phyloP scores from a whole-genome alignment of 495 filamentous ascomycete genomes.

The Tuber calosporum region DNA sequence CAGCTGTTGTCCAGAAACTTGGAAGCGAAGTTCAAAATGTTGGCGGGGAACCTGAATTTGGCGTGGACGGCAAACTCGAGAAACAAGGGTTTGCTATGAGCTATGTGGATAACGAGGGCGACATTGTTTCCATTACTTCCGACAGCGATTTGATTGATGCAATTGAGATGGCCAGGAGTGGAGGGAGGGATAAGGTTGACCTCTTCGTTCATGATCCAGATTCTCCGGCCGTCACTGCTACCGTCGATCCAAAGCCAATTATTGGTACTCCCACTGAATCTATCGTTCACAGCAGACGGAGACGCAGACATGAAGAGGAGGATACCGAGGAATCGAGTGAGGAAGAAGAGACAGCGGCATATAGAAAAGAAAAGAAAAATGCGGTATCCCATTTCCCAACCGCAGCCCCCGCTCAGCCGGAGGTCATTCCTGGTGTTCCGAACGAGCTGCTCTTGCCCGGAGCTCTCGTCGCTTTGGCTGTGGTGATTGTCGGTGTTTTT shows the following conservation, averaged over 20 bases:
- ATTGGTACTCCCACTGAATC: slow-evolving; percentile 48
- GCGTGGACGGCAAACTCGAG: slow-evolving; percentile 69
- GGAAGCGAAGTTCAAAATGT: slow-evolving; percentile 79
- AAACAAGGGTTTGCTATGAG: slow-evolving; percentile 84
- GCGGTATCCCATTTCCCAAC: slow-evolving; percentile 14
- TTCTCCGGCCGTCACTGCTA: slow-evolving; percentile 64
- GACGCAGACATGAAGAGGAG: slow-evolving; percentile 51
- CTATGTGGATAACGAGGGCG: slow-evolving; percentile 95
- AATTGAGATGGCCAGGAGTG: slow-evolving; percentile 69
- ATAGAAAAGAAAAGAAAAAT: slow-evolving; percentile 39
- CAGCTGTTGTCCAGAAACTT: slow-evolving; percentile 73
- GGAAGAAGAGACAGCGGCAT: slow-evolving; percentile 49
- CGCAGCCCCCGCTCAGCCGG: slow-evolving; percentile 43
- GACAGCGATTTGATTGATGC: slow-evolving; percentile 89
- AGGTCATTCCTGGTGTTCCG: slow-evolving; percentile 79
- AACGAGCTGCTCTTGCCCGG: slow-evolving; percentile 92
- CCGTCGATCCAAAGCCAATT: slow-evolving; percentile 60
- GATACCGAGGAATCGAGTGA: slow-evolving; percentile 54
- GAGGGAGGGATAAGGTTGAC: slow-evolving; percentile 83
- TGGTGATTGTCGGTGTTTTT: slow-evolving; percentile 90
- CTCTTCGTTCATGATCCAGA: slow-evolving; percentile 92
- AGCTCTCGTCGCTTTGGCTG: slow-evolving; percentile 87
- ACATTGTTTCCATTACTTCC: slow-evolving; percentile 95
- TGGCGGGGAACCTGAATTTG: slow-evolving; percentile 66
- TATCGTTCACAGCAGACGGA: slow-evolving; percentile 53